phyloP scores from a whole-genome alignment of 192 early-diverging fungal species.

The Coemansia sp. region DNA sequence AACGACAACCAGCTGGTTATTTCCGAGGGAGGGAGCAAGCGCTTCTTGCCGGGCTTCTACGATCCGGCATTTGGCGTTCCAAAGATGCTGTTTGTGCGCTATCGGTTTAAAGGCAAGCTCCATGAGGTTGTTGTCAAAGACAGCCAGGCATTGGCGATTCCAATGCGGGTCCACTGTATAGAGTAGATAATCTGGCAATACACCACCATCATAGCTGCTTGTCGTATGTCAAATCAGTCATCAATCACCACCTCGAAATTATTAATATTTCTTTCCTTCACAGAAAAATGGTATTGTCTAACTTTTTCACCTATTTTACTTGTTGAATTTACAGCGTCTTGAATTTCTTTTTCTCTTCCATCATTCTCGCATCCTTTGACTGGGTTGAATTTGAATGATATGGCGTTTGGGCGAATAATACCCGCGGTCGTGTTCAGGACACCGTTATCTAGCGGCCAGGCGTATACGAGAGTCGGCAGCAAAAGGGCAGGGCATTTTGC shows the following conservation, averaged over 20 bases:
- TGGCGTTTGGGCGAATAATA: neutral
- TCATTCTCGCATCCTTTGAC: neutral
- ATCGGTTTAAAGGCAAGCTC: conserved; percentile 75
- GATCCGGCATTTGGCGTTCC: conserved; percentile 89
- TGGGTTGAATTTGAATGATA: neutral
- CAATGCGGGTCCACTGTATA: conserved; percentile 60
- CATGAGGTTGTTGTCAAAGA: conserved; percentile 85
- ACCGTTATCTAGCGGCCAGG: neutral
- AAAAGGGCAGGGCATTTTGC: neutral
- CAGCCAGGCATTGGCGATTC: conserved; percentile 74
- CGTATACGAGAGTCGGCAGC: neutral
- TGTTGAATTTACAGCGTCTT: no score
- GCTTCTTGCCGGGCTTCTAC: conserved; percentile 89
- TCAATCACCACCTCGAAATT: neutral
- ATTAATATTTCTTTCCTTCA: no score
- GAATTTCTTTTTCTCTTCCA: neutral
- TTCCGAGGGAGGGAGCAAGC: conserved; percentile 84
- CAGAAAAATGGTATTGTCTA: no score
- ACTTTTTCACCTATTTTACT: no score
- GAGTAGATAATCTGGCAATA: neutral
- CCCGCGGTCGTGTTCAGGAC: neutral
- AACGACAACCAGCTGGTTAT: conserved; percentile 85
- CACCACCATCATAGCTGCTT: neutral
- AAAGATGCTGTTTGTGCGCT: conserved; percentile 83
- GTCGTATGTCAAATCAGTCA: neutral